Evolutionary conservation across 495 filamentous ascomycete genomes (phyloP).

Genomic region (Cercophora newfieldiana): DNA sequence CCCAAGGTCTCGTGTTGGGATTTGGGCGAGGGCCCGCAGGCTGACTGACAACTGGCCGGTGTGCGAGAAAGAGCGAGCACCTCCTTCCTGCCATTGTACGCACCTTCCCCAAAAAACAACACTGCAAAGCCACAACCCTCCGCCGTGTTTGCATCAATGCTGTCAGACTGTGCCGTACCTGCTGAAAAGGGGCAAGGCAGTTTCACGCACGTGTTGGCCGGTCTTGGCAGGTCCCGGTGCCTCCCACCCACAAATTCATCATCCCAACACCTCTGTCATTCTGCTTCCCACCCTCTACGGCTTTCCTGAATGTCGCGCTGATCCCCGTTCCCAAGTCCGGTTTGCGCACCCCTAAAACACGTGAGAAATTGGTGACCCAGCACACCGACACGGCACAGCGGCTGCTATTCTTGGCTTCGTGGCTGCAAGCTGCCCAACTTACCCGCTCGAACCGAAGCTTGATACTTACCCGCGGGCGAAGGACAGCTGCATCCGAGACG

Average conservation of each 20-base stretch:
- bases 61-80: neutral
- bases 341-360: neutral
- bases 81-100: neutral
- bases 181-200: neutral
- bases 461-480: neutral
- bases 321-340: neutral
- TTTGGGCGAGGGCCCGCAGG: too few relatives aligned
- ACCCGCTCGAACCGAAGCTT: neutral
- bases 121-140: neutral
- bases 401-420: neutral
- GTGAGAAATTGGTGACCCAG: neutral
- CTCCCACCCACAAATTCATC: neutral
- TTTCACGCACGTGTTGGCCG: neutral
- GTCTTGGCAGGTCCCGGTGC: neutral
- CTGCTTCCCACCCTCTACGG: too few relatives aligned
- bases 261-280: neutral
- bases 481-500: neutral
- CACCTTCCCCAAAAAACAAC: neutral
- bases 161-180: neutral
- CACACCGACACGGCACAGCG: neutral
- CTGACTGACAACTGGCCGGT: too few relatives aligned
- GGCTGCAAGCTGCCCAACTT: neutral
- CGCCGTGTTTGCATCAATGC: neutral
- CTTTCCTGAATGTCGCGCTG: too few relatives aligned
- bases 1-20: neutral